Evolutionary conservation across 345 rosid species (phyloP).

Genomic region (Triadica sebifera): DNA sequence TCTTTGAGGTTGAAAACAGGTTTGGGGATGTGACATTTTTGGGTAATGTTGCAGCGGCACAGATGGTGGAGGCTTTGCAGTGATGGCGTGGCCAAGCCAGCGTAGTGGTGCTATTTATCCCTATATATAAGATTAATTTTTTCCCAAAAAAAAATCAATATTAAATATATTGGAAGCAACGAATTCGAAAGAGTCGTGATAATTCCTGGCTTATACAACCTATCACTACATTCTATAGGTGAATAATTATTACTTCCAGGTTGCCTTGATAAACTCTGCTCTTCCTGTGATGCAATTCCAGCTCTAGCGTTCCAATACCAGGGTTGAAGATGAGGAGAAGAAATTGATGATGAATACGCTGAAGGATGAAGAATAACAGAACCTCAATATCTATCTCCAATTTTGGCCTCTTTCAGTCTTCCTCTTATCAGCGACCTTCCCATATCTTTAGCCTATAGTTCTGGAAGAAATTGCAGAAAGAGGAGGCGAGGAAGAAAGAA

Average conservation of each 20-base stretch:
- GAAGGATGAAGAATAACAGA: conserved; percentile 53
- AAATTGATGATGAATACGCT: conserved; percentile 25
- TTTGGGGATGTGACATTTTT: conserved; percentile 62
- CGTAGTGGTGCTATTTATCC: no score
- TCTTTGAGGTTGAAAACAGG: conserved; percentile 83
- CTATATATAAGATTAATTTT: no score
- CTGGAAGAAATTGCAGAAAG: no score
- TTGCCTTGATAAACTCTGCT: conserved; percentile 36
- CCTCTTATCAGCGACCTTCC: conserved; percentile 62
- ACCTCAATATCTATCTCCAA: conserved; percentile 74
- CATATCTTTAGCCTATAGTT: no score
- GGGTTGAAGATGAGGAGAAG: conserved; percentile 56
- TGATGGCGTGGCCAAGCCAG: no score
- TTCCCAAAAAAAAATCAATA: no score
- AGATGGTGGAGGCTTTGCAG: no score
- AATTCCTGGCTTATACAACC: conserved; percentile 62
- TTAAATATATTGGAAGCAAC: no score
- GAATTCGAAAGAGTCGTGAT: conserved; percentile 25
- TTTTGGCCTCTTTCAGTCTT: conserved; percentile 62
- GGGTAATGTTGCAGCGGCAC: conserved; percentile 45
- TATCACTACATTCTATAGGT: conserved; percentile 67
- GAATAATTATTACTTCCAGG: conserved; percentile 40
- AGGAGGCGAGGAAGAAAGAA: no score
- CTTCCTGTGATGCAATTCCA: conserved; percentile 38
- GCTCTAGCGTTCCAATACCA: conserved; percentile 68